phyloP scores from a whole-genome alignment of 2,329 filamentous ascomycete genomes.

The Celoporthe dispersa region DNA sequence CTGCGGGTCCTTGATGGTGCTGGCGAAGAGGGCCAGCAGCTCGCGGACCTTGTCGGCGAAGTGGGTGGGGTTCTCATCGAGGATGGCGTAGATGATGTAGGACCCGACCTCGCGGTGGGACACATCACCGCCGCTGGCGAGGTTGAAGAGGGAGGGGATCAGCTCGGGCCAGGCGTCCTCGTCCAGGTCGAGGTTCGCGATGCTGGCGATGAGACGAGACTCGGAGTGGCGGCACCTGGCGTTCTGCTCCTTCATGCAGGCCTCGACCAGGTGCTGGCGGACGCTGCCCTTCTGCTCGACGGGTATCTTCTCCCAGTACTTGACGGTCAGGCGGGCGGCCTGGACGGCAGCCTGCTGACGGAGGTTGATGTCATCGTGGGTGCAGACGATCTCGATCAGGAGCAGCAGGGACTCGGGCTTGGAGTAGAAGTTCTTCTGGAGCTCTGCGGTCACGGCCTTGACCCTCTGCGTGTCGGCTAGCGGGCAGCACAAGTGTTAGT shows the following conservation, averaged over 20 bases:
- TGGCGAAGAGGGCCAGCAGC: constrained; percentile 81
- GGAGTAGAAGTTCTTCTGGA: constrained; percentile 93
- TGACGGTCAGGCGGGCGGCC: constrained; percentile 78
- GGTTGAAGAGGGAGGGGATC: constrained; percentile 76
- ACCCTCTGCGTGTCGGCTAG: constrained; percentile 86
- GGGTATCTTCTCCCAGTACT: constrained; percentile 81
- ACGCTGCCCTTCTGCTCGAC: constrained; percentile 79
- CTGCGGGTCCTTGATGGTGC: constrained; percentile 87
- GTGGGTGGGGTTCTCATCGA: constrained; percentile 84
- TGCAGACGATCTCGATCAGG: constrained; percentile 86
- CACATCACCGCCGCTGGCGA: constrained; percentile 69
- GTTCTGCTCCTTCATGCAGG: constrained; percentile 78
- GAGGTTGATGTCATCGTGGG: constrained; percentile 72
- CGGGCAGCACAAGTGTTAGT: constrained; percentile 35
- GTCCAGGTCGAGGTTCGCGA: constrained; percentile 84
- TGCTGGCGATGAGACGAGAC: constrained; percentile 83
- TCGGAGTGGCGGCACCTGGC: constrained; percentile 81
- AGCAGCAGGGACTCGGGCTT: constrained; percentile 82
- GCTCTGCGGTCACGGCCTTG: constrained; percentile 85
- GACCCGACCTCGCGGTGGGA: constrained; percentile 87
- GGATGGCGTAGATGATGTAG: constrained; percentile 89
- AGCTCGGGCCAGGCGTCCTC: constrained; percentile 80
- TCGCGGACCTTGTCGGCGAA: constrained; percentile 81
- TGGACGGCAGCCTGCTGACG: constrained; percentile 93
- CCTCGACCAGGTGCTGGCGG: constrained; percentile 81